A percentile compares a stretch with the other conserved stretches of the same genome.
phyloP scores from a whole-genome alignment of 768 basidiomycete genomes.

The Lactarius sp. region DNA sequence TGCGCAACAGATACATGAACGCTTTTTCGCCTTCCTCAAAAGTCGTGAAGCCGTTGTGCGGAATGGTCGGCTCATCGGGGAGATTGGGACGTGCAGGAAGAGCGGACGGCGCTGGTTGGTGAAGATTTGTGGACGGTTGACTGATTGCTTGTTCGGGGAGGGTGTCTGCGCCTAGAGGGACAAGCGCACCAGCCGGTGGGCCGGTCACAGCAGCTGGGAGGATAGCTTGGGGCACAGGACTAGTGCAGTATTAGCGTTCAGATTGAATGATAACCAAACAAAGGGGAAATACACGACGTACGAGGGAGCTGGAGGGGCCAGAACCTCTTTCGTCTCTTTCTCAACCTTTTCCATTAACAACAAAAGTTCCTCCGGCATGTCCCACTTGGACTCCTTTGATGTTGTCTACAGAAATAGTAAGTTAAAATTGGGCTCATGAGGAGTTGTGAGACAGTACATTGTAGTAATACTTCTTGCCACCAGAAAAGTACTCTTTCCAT shows the following conservation, averaged over 20 bases:
- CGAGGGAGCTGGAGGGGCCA: slow-evolving; percentile 24
- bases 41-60: slow-evolving; percentile 83
- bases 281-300: neutral
- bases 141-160: slow-evolving; percentile 39
- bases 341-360: slow-evolving; percentile 83
- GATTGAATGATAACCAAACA: neutral
- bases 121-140: slow-evolving; percentile 49
- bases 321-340: slow-evolving; percentile 52
- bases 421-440: neutral
- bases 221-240: slow-evolving; percentile 16
- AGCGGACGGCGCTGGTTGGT: slow-evolving; percentile 54
- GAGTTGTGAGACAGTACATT: slow-evolving; percentile 46
- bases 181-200: slow-evolving; percentile 31
- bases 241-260: neutral
- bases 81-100: slow-evolving; percentile 73
- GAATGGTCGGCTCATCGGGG: slow-evolving; percentile 84
- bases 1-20: slow-evolving; percentile 83
- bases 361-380: slow-evolving; percentile 89
- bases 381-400: slow-evolving; percentile 95
- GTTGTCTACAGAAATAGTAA: slow-evolving; percentile 50
- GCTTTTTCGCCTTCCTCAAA: slow-evolving; percentile 91
- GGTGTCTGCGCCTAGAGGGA: slow-evolving; percentile 26
- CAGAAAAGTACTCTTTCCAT: slow-evolving; percentile 97
- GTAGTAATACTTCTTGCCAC: slow-evolving; percentile 88
- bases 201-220: slow-evolving; percentile 1